A percentile compares a stretch with the other conserved stretches of the same genome.
Evolutionary conservation across 192 early-diverging fungal species (phyloP).

Genomic region (Dissophora globulifera): DNA sequence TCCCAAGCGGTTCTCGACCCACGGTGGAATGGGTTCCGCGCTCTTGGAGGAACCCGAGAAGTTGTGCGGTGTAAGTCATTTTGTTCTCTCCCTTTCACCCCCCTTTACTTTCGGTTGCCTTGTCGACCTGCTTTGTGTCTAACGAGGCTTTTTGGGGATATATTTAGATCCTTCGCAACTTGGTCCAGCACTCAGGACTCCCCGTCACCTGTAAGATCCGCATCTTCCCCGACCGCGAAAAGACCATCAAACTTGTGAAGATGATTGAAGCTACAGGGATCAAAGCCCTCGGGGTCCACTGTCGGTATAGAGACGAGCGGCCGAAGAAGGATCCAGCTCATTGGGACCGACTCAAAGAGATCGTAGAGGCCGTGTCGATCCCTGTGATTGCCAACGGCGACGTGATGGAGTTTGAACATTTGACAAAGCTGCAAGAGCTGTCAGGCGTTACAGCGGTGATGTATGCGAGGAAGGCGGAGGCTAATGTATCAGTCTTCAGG

Average conservation of each 20-base stretch:
- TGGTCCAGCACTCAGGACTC: conserved; percentile 77
- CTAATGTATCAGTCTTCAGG: conserved; percentile 90
- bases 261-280: conserved; percentile 89
- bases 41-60: conserved; percentile 86
- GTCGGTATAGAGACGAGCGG: conserved; percentile 80
- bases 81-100: conserved; percentile 17
- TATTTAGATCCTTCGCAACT: conserved; percentile 69
- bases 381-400: conserved; percentile 96
- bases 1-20: conserved; percentile 94
- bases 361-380: conserved; percentile 76
- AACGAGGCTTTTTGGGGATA: no score
- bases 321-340: conserved; percentile 83
- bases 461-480: conserved; percentile 89
- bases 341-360: conserved; percentile 83
- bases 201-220: conserved; percentile 75
- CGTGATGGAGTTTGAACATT: conserved; percentile 72
- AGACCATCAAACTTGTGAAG: conserved; percentile 83
- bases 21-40: conserved; percentile 94
- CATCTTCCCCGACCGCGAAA: conserved; percentile 76
- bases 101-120: no score
- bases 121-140: no score
- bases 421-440: conserved; percentile 66
- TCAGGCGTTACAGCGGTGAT: conserved; percentile 78
- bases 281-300: conserved; percentile 89
- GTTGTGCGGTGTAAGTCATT: conserved; percentile 68